Conservation (phyloP, 495 filamentous ascomycete species). For the Pyrenula massariospora region DNA sequence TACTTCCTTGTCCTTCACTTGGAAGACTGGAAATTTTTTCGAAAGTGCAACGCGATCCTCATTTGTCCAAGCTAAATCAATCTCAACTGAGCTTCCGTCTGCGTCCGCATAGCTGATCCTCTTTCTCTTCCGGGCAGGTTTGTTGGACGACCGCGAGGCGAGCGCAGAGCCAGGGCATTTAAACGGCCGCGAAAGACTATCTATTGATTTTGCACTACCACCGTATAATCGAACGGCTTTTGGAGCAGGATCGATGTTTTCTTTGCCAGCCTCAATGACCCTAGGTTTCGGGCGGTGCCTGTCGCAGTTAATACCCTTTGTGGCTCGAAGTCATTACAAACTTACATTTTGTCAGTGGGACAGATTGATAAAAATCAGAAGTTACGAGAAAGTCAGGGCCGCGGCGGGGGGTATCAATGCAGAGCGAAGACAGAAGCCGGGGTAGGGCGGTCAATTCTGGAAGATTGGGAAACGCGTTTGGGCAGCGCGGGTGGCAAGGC, state of each 20-base stretch:
- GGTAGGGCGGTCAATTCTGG: neutral
- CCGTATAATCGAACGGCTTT: slow-evolving; percentile 19
- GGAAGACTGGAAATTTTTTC: slow-evolving; percentile 85
- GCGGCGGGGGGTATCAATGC: no score
- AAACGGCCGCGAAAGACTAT: slow-evolving; percentile 76
- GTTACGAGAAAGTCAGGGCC: no score
- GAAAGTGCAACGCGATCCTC: slow-evolving; percentile 75
- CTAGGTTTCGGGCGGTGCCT: slow-evolving; percentile 12
- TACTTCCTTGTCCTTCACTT: slow-evolving; percentile 73
- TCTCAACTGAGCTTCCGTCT: slow-evolving; percentile 50
- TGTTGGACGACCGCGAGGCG: slow-evolving; percentile 57
- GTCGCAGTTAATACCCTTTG: no score
- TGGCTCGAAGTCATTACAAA: no score
- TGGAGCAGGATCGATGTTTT: slow-evolving; percentile 20
- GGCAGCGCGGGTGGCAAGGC: neutral
- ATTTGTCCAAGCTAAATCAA: slow-evolving; percentile 76
- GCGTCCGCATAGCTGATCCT: slow-evolving; percentile 85
- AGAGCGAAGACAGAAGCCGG: no score
- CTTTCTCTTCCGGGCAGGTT: slow-evolving; percentile 73
- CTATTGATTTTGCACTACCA: slow-evolving; percentile 40
- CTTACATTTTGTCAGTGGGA: no score
- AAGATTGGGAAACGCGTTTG: neutral
- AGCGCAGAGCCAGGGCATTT: slow-evolving; percentile 82
- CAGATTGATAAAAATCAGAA: no score
- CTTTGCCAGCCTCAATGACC: slow-evolving; percentile 16